Evolutionary conservation across 306 rosid species (phyloP).

Genomic region (Oxytropis ochrocephala): DNA sequence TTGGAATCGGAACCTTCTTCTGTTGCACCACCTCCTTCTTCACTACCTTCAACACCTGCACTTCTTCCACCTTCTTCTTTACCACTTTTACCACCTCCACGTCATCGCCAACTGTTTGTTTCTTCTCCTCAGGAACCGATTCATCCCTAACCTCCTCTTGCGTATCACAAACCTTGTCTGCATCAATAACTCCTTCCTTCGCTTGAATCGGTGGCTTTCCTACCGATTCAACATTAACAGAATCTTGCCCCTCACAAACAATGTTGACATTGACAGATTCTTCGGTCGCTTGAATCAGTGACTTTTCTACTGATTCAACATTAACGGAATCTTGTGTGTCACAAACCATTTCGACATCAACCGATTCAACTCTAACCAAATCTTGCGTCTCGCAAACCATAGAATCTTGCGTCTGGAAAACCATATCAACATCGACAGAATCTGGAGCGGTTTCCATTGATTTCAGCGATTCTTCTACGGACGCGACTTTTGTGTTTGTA

Average conservation of each 20-base stretch:
- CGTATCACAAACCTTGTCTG: background rate
- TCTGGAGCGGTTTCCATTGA: background rate
- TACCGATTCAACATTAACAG: background rate
- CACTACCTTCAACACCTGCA: background rate
- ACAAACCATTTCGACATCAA: background rate
- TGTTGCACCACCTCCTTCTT: constrained; percentile 15
- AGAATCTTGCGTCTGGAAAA: background rate
- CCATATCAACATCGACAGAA: background rate
- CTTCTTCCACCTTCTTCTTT: background rate
- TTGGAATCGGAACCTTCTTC: constrained; percentile 13
- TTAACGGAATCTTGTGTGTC: background rate
- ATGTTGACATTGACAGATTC: background rate
- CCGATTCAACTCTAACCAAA: background rate
- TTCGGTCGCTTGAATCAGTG: background rate
- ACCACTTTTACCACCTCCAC: background rate
- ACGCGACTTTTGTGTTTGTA: constrained; percentile 22
- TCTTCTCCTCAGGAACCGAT: background rate
- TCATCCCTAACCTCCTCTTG: background rate
- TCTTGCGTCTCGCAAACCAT: background rate
- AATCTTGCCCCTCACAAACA: background rate
- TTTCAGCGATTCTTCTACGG: constrained; percentile 24
- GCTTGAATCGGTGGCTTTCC: background rate
- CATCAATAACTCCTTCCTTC: background rate
- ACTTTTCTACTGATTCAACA: background rate
- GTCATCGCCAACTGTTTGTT: background rate